Conservation (phyloP, 257 asterid species). For the Solanum gracilifrons region DNA sequence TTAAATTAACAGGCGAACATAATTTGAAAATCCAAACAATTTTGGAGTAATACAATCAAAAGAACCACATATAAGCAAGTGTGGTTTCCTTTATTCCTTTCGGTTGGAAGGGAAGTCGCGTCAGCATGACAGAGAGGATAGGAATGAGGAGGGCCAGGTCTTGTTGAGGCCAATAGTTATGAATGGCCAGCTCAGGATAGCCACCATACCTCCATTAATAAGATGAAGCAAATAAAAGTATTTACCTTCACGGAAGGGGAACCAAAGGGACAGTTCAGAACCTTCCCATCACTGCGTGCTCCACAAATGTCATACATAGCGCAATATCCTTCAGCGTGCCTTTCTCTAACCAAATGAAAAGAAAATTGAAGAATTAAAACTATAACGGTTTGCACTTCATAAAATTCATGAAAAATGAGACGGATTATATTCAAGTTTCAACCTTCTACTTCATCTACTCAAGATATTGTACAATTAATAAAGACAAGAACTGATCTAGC, state of each 20-base stretch:
- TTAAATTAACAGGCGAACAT: neutral
- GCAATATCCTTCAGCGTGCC: constrained; percentile 70
- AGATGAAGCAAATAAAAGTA: neutral
- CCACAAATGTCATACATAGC: constrained; percentile 95
- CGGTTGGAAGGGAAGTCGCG: neutral
- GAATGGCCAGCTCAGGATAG: neutral
- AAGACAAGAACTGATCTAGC: neutral
- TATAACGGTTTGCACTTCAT: neutral
- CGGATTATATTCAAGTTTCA: neutral
- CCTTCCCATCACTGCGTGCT: constrained; percentile 71
- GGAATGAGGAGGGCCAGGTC: neutral
- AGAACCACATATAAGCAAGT: neutral
- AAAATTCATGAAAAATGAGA: neutral
- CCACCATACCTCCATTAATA: neutral
- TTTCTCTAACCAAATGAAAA: constrained; percentile 21
- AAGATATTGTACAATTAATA: neutral
- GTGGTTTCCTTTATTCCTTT: neutral
- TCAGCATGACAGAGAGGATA: neutral
- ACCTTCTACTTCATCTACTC: neutral
- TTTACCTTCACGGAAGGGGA: constrained; percentile 65
- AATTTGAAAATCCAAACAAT: neutral
- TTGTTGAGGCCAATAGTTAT: neutral
- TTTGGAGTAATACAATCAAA: neutral
- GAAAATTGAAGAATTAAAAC: neutral
- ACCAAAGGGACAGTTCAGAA: constrained; percentile 78